Conservation (phyloP, 768 basidiomycete species). For the Symmetrospora coprosmae region DNA sequence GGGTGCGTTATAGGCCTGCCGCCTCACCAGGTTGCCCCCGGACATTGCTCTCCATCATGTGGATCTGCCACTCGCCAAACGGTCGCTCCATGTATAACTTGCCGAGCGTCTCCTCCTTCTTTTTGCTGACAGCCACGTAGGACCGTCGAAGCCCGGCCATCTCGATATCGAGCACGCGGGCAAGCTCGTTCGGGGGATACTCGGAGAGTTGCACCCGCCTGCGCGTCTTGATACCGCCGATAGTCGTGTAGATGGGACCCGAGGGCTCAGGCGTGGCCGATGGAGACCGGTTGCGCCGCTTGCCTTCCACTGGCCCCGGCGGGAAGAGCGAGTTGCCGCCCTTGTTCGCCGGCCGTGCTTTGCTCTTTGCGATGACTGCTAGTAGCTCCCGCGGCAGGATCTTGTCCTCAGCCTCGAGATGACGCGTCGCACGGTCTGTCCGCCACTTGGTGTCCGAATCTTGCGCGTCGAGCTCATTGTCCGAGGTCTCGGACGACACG, state of each 20-base stretch:
- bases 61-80: constrained; percentile 19
- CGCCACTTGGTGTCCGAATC: constrained; percentile 7
- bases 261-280: neutral
- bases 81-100: neutral
- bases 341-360: neutral
- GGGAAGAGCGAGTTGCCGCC: neutral
- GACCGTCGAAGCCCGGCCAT: constrained; percentile 1
- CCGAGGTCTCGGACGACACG: neutral
- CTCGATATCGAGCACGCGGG: neutral
- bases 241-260: neutral
- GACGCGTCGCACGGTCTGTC: neutral
- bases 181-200: constrained; percentile 5
- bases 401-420: neutral
- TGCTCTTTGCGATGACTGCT: neutral
- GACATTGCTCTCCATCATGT: neutral
- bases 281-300: too few relatives aligned
- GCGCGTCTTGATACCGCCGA: neutral
- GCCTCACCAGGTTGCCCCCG: too few relatives aligned
- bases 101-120: constrained; percentile 1
- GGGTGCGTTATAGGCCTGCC: too few relatives aligned
- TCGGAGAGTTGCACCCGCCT: neutral
- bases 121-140: constrained; percentile 1
- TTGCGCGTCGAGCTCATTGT: neutral
- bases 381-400: neutral
- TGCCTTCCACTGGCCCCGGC: too few relatives aligned